Base-by-base conservation (phyloP, 2,329 filamentous ascomycete genomes). In the Colletotrichum magnum region DNA sequence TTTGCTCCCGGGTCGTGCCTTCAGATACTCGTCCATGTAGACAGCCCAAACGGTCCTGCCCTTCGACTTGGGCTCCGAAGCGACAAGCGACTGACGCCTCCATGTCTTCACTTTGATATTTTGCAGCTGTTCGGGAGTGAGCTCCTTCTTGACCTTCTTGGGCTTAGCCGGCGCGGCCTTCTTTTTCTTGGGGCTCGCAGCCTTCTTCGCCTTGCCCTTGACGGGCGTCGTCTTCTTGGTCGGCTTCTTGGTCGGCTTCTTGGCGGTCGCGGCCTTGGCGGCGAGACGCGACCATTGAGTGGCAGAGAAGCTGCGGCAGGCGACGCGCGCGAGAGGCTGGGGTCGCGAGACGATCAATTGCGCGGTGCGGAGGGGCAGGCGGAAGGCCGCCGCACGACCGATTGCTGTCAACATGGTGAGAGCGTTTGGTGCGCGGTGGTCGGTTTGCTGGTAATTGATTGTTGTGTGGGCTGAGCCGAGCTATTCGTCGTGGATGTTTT, bases 391-490 rank as follows among this genome's bases (percentile, higher is more conserved):
- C 61, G 77, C 78, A 71, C 82, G 79, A 71, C 79, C 79, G 71
- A 85, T 75, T 36, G 79, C 77, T 59, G 79, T 80, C 70, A 86
- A 75, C 84, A 86, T 86, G 66, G 68, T 73, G 68, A 52, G 62
- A 70, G 45, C 53, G 71, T 67, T 67, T 26, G 13, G 4, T 39
- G 28, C 6, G 21, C 50, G 26, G 47, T 15, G 28, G 41, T 52
- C 52, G 28, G 52, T 61, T 53, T 21, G 47, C 43, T 47, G 9
- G 16, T 61, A 51, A 18, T 51, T n/a, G 39, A 52, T 26, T 21
- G 58, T 32, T 32, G 26, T 16, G 36, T 32, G 58, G 32, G 53
- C 36, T 54, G 39, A 18, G 43, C 18, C 28, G 43, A 43, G 50
- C 48, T 52, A 4, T 16, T 21, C 21, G 53, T 47, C 41, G 28